Percentiles rank a stretch among this genome's conserved stretches.
phyloP scores from a whole-genome alignment of 2,329 filamentous ascomycete genomes.

The Tolypocladium tropicale region DNA sequence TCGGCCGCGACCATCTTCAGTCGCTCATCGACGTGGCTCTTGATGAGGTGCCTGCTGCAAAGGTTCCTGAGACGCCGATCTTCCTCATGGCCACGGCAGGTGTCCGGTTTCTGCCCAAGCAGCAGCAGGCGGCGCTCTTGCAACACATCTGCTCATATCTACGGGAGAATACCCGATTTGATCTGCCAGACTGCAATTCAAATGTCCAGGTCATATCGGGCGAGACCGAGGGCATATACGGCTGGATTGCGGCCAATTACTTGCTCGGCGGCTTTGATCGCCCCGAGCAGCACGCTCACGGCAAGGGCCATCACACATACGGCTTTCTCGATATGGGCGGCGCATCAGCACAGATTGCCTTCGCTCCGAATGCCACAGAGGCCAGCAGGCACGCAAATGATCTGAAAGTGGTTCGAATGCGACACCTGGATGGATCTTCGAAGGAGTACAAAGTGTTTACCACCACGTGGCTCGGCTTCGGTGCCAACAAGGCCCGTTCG shows the following conservation, averaged over 20 bases:
- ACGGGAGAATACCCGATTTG: slow-evolving; percentile 64
- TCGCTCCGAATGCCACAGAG: slow-evolving; percentile 88
- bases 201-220: slow-evolving; percentile 93
- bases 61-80: slow-evolving; percentile 75
- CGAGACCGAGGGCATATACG: slow-evolving; percentile 91
- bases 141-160: slow-evolving; percentile 76
- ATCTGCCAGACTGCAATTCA: slow-evolving; percentile 77
- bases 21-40: slow-evolving; percentile 73
- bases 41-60: slow-evolving; percentile 63
- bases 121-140: slow-evolving; percentile 64
- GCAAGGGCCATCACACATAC: slow-evolving; percentile 86
- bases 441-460: slow-evolving; percentile 87
- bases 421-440: slow-evolving; percentile 67
- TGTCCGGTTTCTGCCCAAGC: slow-evolving; percentile 72
- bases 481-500: slow-evolving; percentile 84
- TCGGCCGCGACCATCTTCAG: slow-evolving; percentile 76
- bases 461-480: slow-evolving; percentile 93
- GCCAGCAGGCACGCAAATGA: slow-evolving; percentile 82
- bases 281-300: slow-evolving; percentile 64
- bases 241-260: slow-evolving; percentile 97
- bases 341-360: slow-evolving; percentile 94
- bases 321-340: slow-evolving; percentile 98
- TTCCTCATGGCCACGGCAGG: slow-evolving; percentile 95
- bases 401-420: slow-evolving; percentile 73
- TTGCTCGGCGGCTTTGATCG: slow-evolving; percentile 82